A percentile compares a stretch with the other conserved stretches of the same genome.
phyloP scores from a whole-genome alignment of 163 green algal genomes.

The Trebouxia gelatinosa region DNA sequence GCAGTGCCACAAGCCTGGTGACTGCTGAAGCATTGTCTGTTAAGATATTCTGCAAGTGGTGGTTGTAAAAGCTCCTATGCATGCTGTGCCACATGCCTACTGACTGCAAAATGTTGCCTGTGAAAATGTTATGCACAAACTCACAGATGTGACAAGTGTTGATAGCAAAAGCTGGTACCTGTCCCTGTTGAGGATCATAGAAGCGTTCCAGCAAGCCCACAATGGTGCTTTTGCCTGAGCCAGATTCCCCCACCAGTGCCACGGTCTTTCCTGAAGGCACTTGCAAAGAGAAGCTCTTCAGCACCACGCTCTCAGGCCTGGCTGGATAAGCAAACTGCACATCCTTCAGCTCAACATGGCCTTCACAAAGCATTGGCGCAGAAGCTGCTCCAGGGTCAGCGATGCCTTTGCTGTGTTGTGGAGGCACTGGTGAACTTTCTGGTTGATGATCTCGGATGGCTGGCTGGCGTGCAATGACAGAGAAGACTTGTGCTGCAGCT shows the following conservation, averaged over 20 bases:
- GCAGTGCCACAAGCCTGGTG: no score
- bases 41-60: no score
- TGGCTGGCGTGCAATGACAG: constrained; percentile 59
- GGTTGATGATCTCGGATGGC: no score
- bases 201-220: constrained; percentile 80
- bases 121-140: no score
- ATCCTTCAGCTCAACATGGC: constrained; percentile 11
- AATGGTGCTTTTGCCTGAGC: constrained; percentile 74
- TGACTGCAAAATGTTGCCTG: no score
- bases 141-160: no score
- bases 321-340: constrained; percentile 48
- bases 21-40: no score
- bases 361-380: background rate
- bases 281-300: constrained; percentile 55
- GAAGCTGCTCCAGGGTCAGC: background rate
- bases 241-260: constrained; percentile 67
- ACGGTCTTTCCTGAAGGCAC: constrained; percentile 56
- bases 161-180: constrained; percentile 33
- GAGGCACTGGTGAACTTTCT: constrained; percentile 3
- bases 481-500: constrained; percentile 56
- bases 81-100: no score
- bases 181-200: constrained; percentile 69
- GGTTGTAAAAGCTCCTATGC: no score
- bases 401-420: background rate
- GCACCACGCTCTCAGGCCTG: constrained; percentile 53